phyloP scores from a whole-genome alignment of 2,329 filamentous ascomycete genomes.

The Whalleya microplaca region DNA sequence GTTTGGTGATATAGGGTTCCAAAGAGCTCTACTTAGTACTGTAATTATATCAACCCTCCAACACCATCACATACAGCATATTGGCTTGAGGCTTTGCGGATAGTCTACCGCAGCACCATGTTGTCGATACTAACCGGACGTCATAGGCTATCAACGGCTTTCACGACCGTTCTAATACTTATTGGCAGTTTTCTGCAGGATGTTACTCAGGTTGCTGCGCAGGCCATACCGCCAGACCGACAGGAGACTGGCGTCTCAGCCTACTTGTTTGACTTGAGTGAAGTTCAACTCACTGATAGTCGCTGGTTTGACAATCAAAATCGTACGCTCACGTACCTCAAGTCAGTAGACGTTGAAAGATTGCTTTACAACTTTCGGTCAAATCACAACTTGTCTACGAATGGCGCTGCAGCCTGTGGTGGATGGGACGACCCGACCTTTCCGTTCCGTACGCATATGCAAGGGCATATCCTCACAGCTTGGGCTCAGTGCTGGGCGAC shows the following conservation, averaged over 20 bases:
- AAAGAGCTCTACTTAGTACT: no score
- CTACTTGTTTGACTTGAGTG: slow-evolving; percentile 44
- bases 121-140: no score
- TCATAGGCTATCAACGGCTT: no score
- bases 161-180: neutral
- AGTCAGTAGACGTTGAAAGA: slow-evolving; percentile 48
- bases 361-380: slow-evolving; percentile 53
- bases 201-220: slow-evolving; percentile 16
- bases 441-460: slow-evolving; percentile 54
- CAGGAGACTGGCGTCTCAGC: slow-evolving; percentile 40
- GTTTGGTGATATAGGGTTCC: no score
- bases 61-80: no score
- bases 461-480: slow-evolving; percentile 55
- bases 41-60: no score
- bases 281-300: slow-evolving; percentile 43
- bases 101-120: no score
- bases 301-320: slow-evolving; percentile 50
- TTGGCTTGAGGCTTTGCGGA: no score
- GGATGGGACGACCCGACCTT: slow-evolving; percentile 60
- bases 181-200: slow-evolving; percentile 8
- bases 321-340: slow-evolving; percentile 51
- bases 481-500: slow-evolving; percentile 54
- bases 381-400: slow-evolving; percentile 50
- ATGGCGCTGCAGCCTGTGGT: slow-evolving; percentile 49
- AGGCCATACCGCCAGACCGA: slow-evolving; percentile 32